Evolutionary conservation across 73 alveolate species (phyloP).

Genomic region (Symbiodinium pilosum): DNA sequence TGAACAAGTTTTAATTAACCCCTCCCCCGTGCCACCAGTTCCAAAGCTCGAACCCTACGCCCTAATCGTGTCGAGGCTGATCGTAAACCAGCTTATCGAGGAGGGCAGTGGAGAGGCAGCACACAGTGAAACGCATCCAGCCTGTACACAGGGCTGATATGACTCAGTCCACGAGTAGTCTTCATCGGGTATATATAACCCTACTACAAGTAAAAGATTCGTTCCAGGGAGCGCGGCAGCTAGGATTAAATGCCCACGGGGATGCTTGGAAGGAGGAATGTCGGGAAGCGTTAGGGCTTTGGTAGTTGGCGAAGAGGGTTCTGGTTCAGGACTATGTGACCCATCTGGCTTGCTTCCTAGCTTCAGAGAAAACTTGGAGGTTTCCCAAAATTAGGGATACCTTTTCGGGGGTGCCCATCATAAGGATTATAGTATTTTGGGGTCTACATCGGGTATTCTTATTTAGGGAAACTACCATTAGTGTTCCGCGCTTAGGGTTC

Average conservation of each 20-base stretch:
- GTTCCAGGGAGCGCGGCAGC: neutral
- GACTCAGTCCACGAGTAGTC: too few species aligned
- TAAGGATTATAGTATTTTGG: too few species aligned
- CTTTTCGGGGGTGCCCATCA: neutral
- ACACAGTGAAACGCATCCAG: neutral
- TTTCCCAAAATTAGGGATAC: neutral
- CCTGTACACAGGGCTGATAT: too few species aligned
- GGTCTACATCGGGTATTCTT: too few species aligned
- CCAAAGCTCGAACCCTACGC: neutral
- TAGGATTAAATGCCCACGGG: too few species aligned
- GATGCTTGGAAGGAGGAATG: too few species aligned
- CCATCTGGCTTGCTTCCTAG: neutral
- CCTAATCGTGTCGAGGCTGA: neutral
- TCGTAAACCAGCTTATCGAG: constrained; percentile 82
- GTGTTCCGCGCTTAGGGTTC: too few species aligned
- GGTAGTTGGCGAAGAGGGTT: neutral
- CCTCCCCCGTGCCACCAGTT: too few species aligned
- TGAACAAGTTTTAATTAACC: too few species aligned
- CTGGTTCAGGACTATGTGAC: neutral
- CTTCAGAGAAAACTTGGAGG: neutral
- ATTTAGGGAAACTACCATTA: neutral
- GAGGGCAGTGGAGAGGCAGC: constrained; percentile 52
- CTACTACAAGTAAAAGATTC: too few species aligned
- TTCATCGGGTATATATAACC: too few species aligned
- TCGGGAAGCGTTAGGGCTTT: neutral